Conservation (phyloP, 1,284 basidiomycete genomes). For the Rhodotorula sp. region DNA sequence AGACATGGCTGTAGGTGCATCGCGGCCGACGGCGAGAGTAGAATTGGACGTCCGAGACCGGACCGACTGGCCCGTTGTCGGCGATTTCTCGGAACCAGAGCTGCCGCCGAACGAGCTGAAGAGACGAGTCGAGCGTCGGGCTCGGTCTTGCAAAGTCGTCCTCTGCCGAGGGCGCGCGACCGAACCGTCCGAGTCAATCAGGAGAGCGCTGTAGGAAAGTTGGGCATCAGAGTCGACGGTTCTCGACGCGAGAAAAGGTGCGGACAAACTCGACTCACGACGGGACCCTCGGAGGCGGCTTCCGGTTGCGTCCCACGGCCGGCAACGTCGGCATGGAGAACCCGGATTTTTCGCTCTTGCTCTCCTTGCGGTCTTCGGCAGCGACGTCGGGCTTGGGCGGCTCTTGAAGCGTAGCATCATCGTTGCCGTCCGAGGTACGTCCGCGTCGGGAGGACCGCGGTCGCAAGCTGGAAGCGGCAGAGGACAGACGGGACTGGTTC, state of each 20-base stretch:
- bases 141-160: slow-evolving; percentile 19
- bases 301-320: slow-evolving; percentile 24
- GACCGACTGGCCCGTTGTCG: slow-evolving; percentile 9
- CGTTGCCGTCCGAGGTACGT: slow-evolving; percentile 5
- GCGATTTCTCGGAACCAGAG: slow-evolving; percentile 44
- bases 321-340: slow-evolving; percentile 25
- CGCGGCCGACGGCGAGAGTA: slow-evolving; percentile 44
- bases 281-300: slow-evolving; percentile 37
- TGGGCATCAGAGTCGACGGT: no score
- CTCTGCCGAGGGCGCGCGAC: slow-evolving; percentile 13
- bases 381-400: slow-evolving; percentile 2
- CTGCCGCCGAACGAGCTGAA: slow-evolving; percentile 29
- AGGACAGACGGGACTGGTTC: neutral
- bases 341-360: neutral
- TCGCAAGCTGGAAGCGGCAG: slow-evolving; percentile 14
- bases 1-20: slow-evolving; percentile 49
- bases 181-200: slow-evolving; percentile 21
- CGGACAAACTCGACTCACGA: slow-evolving; percentile 4
- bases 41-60: slow-evolving; percentile 34
- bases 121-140: slow-evolving; percentile 36
- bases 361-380: slow-evolving; percentile 5
- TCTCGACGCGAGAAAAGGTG: neutral
- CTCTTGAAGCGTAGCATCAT: neutral
- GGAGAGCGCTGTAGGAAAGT: slow-evolving; percentile 6
- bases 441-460: neutral